Evolutionary conservation across 2,329 filamentous ascomycete genomes (phyloP).

Genomic region (Diaporthe australafricana): DNA sequence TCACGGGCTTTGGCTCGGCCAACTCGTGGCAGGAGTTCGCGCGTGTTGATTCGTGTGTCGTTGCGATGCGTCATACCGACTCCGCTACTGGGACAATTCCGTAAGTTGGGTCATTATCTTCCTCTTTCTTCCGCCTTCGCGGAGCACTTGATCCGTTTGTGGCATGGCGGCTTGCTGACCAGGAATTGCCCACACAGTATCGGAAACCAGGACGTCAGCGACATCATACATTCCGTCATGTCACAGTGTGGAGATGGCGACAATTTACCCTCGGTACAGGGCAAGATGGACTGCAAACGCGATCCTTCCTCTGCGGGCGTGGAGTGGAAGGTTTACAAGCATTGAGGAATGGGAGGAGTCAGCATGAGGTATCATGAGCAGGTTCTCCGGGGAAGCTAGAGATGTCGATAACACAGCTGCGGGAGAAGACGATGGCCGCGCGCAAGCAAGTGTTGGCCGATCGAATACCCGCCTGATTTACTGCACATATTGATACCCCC

Average conservation of each 20-base stretch:
- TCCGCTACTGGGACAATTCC: conserved; percentile 21
- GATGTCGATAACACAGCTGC: background rate
- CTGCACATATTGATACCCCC: conserved; percentile 11
- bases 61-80: conserved; percentile 28
- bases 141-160: background rate
- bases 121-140: background rate
- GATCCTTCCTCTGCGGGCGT: conserved; percentile 23
- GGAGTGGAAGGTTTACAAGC: conserved; percentile 39
- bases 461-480: background rate
- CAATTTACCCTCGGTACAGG: conserved; percentile 13
- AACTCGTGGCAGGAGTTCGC: conserved; percentile 28
- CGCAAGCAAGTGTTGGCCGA: background rate
- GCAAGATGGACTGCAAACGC: conserved; percentile 37
- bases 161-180: background rate
- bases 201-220: conserved; percentile 35
- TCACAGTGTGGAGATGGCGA: background rate
- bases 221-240: conserved; percentile 27
- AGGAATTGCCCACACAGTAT: background rate
- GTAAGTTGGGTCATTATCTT: background rate
- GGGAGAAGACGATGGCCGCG: background rate
- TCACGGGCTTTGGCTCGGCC: conserved; percentile 21
- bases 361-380: background rate
- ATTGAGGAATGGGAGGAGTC: conserved; percentile 31
- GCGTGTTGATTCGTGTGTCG: conserved; percentile 29
- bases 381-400: no score